These are phyloP conservation scores for Venturiaceae sp. DNA, from an alignment of 2,329 filamentous ascomycete species.

Conservation along the genomic window DNA sequence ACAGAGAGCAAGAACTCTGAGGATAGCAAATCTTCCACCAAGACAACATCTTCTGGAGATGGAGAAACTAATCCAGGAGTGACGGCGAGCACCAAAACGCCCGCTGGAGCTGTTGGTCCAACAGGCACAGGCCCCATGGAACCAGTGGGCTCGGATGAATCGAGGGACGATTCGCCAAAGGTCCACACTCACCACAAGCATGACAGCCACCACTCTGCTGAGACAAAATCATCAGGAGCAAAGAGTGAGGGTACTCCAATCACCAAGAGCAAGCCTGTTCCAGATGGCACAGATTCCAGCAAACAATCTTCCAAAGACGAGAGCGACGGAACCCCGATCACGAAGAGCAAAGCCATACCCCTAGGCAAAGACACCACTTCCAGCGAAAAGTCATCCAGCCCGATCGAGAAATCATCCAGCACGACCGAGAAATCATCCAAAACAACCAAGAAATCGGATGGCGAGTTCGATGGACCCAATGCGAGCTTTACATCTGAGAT, in stretches of 20 bases:
- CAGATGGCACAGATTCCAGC: too few species aligned
- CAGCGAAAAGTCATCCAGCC: too few species aligned
- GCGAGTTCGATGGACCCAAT: not conserved
- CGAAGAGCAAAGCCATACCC: too few species aligned
- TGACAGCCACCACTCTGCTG: not conserved
- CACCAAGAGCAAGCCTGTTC: too few species aligned
- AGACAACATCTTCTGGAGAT: not conserved
- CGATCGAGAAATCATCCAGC: not conserved
- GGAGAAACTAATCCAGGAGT: not conserved
- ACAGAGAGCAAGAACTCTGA: too few species aligned
- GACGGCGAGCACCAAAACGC: not conserved
- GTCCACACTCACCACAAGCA: not conserved
- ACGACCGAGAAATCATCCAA: not conserved
- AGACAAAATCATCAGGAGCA: not conserved
- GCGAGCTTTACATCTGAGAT: not conserved
- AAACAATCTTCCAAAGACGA: too few species aligned
- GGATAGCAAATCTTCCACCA: not conserved
- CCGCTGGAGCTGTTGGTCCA: not conserved
- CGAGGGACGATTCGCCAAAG: not conserved
- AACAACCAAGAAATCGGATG: not conserved
- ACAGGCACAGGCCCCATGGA: not conserved
- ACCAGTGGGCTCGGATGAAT: not conserved
- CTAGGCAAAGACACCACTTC: too few species aligned
- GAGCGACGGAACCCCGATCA: too few species aligned
- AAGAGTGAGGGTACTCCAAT: not conserved